Percentiles rank a stretch among this genome's conserved stretches.
Conservation (phyloP, 495 filamentous ascomycete genomes). For the Barbatosphaeria neglecta region DNA sequence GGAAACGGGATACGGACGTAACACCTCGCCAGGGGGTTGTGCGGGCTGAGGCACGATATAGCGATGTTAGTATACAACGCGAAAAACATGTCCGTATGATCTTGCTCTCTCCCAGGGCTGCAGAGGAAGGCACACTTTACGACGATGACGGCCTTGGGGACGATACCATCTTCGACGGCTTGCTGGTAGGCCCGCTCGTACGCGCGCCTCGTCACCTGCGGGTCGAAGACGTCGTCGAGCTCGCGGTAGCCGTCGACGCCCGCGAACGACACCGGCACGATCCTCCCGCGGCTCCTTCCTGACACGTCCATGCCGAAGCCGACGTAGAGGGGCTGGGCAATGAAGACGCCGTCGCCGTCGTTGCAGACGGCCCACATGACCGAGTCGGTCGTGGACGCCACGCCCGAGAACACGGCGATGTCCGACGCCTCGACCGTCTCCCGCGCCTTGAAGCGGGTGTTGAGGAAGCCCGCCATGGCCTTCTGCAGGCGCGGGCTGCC, state of each 20-base stretch:
- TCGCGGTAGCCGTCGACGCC: conserved; percentile 25
- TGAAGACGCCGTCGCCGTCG: conserved; percentile 17
- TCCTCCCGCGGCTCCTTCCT: conserved; percentile 12
- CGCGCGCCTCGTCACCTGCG: conserved; percentile 6
- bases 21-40: conserved; percentile 16
- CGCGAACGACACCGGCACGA: conserved; percentile 28
- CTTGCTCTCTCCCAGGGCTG: no score
- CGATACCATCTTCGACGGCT: conserved; percentile 9
- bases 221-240: conserved; percentile 24
- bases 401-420: conserved; percentile 15
- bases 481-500: conserved; percentile 13
- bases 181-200: conserved; percentile 22
- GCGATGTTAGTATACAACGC: no score
- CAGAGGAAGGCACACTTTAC: background rate
- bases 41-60: conserved; percentile 31
- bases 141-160: conserved; percentile 17
- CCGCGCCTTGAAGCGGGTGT: conserved; percentile 8
- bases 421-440: conserved; percentile 8
- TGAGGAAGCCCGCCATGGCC: conserved; percentile 16
- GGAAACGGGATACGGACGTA: conserved; percentile 6
- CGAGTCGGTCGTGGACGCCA: conserved; percentile 15
- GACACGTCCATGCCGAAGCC: conserved; percentile 9
- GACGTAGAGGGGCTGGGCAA: conserved; percentile 18
- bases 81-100: no score
- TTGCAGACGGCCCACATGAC: conserved; percentile 17